Base-by-base conservation (phyloP, 139 green algal species). In the Chlamydomonas sphaeroides region DNA sequence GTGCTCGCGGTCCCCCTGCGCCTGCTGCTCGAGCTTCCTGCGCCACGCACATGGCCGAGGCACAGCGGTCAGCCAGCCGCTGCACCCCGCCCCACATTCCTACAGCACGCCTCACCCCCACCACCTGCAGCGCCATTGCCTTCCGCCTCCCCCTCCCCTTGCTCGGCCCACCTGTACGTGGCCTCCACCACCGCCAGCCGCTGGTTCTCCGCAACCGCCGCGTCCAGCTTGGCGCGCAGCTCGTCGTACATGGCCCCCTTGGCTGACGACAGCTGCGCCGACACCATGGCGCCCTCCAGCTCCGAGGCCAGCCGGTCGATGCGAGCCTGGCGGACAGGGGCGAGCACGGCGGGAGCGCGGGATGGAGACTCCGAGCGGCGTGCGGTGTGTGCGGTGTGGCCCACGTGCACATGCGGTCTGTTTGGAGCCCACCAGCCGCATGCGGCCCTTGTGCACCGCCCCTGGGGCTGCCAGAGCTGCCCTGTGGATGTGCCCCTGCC, bases 161-260 rank as follows among this genome's bases (percentile, higher is more conserved):
- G 14, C 51, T 14, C 11, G 45, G 14, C 56, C 25, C 39, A 70
- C 74, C 70, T 86, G 57, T 36, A 70, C 15, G 80, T 77, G 3
- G 80, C 80, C 80, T 86, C 69, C 42, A 79, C 48, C 21, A 84
- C 79, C 73, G 75, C 76, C 65, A 91, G 69, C 51, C 84, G 74
- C 73, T 87, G 69, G 59, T 88, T 87, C 51, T 91, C 87, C 48
- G 73, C 45, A 65, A 84, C 66, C 68, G 86, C 26, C 32, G 65
- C 63, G 23, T 89, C 84, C 1, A 57, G 39, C 48, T 80, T 78
- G 17, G 57, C 51, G 33, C 72, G 72, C 68, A 91, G 68, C 74
- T 91, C 80, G 56, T 91, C 87, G 48, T 89, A 91, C 87, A 91
- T 87, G 4, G 73, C 49, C n/a, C 87, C 87, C 71, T 91, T 91